Conservation (phyloP, 2,329 filamentous ascomycete genomes). For the Aspergillus ibericus region DNA sequence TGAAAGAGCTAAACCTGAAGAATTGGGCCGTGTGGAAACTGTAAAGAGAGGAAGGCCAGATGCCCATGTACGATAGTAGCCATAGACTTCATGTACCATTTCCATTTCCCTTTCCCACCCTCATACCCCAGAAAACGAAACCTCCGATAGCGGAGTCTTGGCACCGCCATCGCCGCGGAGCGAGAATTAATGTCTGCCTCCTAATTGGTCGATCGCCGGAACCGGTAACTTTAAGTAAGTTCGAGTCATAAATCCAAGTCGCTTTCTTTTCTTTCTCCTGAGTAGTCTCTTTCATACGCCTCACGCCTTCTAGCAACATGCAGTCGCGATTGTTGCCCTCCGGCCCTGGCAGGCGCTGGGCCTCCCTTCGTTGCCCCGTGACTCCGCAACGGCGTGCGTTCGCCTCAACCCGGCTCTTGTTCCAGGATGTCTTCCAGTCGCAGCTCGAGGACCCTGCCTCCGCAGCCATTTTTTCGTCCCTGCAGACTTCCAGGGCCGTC, state of each 20-base stretch:
- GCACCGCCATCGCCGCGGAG: not conserved
- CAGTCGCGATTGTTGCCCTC: constrained; percentile 22
- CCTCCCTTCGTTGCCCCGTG: constrained; percentile 24
- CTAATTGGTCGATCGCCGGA: constrained; percentile 17
- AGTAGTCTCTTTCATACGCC: not conserved
- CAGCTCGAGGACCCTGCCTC: constrained; percentile 61
- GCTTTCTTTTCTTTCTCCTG: not conserved
- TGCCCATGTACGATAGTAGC: not conserved
- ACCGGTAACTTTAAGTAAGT: not conserved
- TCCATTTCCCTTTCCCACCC: too few species aligned
- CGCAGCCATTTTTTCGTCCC: constrained; percentile 72
- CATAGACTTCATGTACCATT: not conserved
- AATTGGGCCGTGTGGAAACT: constrained; percentile 62
- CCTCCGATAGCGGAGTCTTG: constrained; percentile 18
- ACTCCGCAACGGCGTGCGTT: constrained; percentile 30
- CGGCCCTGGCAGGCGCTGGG: constrained; percentile 24
- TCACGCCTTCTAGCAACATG: constrained; percentile 4
- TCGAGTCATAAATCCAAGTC: not conserved
- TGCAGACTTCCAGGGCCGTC: constrained; percentile 55
- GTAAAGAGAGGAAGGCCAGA: constrained; percentile 33
- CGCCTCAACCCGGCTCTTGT: constrained; percentile 28
- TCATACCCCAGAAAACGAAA: not conserved
- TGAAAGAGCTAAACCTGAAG: constrained; percentile 60
- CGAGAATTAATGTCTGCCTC: constrained; percentile 15
- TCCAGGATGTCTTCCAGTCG: constrained; percentile 60